Evolutionary conservation across 2,329 filamentous ascomycete genomes (phyloP).

Genomic region (Rhynchosporium secalis): DNA sequence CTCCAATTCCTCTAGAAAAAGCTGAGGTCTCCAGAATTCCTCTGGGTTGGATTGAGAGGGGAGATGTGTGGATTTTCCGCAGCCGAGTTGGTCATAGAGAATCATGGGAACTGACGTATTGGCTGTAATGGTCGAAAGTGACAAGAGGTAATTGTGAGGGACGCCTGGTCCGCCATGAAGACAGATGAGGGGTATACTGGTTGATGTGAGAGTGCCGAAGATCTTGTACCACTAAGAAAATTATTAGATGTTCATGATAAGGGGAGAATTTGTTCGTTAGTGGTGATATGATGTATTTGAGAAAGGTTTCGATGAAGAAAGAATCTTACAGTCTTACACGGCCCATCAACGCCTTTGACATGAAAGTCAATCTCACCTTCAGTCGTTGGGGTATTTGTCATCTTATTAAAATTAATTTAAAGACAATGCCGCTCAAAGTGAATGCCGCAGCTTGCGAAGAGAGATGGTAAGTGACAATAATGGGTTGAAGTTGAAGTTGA

Average conservation of each 20-base stretch:
- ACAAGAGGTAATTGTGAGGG: conserved; percentile 46
- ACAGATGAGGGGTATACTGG: conserved; percentile 38
- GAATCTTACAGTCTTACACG: conserved; percentile 23
- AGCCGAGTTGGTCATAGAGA: conserved; percentile 56
- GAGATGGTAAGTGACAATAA: background rate
- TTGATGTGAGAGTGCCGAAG: conserved; percentile 41
- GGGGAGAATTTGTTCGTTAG: background rate
- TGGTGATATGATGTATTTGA: background rate
- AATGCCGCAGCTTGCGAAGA: background rate
- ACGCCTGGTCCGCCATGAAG: conserved; percentile 24
- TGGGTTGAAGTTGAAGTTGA: background rate
- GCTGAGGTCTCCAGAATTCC: conserved; percentile 48
- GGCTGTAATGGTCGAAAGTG: conserved; percentile 43
- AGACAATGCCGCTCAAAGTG: background rate
- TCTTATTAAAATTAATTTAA: background rate
- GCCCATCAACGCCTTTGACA: conserved; percentile 19
- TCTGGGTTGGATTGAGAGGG: conserved; percentile 46
- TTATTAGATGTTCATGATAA: background rate
- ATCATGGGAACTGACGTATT: conserved; percentile 47
- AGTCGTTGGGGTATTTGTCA: conserved; percentile 3
- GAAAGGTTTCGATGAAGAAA: background rate
- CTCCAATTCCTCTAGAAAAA: conserved; percentile 52
- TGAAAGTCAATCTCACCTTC: conserved; percentile 23
- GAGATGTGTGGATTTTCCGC: conserved; percentile 50
- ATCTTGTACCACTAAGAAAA: conserved; percentile 40